Evolutionary conservation across 108 stramenopile species (phyloP), one percentile per base, ranked within the genome.

Genomic region (Cylindrotheca closterium): DNA sequence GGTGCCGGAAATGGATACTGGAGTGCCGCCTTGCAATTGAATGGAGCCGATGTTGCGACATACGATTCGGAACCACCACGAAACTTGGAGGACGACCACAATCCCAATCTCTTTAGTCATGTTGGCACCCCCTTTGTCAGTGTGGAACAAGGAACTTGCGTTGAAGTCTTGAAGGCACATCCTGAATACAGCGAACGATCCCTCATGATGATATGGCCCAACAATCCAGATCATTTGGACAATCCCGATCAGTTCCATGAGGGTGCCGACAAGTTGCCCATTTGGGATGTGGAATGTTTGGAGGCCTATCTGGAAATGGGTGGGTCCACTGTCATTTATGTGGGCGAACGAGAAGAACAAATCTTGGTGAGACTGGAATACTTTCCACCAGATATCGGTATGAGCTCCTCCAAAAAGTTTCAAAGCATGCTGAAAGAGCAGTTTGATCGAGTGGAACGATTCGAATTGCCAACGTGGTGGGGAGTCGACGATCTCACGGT

Each of bases 1-100:
- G 81, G 81, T 31, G 81, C 81, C 25, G 81, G 81, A n/a, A 73
- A 74, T 47, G 81, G 78, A 3, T 82, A 77, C 42, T 82, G 81
- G 81, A 71, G 62, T 47, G 70, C 65, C 10, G 30, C 63, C 28
- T 61, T 82, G 5, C 65, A 55, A 26, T 56, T 42, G 26, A 52
- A 51, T 26, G 81, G 81, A 18, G 75, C 73, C 29, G 37, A 42
- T 42, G 71, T 79, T 27, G 47, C 68, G 18, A 75, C 81, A 24
- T 82, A 73, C 65, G 81, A 82, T 61, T 21, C 42, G 0, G 18
- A 71, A 37, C 37, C 31, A 29, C 22, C 52, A 3, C 56, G 15
- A 3, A 23, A 19, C 1, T 26, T 24, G 31, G 42, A 68, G 2
- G 27, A 57, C 58, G 58, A 28, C 73, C 70, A 48, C 67, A 50